A percentile compares a stretch with the other conserved stretches of the same genome.
phyloP scores from a whole-genome alignment of 768 basidiomycete genomes.

The Macrocybe gigantea region DNA sequence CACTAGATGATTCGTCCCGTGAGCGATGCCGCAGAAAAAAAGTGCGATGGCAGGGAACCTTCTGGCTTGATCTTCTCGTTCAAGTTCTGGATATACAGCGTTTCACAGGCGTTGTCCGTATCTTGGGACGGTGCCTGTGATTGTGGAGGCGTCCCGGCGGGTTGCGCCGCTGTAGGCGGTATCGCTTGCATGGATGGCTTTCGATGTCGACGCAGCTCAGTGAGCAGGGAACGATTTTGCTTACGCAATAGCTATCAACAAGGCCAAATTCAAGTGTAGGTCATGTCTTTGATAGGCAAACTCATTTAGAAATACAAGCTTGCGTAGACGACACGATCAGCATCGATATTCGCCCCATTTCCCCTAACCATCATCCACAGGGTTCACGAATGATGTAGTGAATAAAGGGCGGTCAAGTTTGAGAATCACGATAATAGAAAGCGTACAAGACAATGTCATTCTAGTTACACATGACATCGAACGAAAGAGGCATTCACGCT shows the following conservation, averaged over 20 bases:
- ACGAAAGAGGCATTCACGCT: slow-evolving; percentile 38
- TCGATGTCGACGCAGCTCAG: too few relatives aligned
- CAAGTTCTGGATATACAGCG: slow-evolving; percentile 92
- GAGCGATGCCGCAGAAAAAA: neutral
- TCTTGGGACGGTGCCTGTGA: too few relatives aligned
- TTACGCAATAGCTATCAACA: too few relatives aligned
- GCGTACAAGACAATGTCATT: neutral
- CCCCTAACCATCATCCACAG: slow-evolving; percentile 65
- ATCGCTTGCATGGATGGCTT: too few relatives aligned
- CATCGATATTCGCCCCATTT: slow-evolving; percentile 70
- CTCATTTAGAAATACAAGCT: too few relatives aligned
- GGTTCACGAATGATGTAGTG: slow-evolving; percentile 59
- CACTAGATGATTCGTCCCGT: slow-evolving; percentile 37
- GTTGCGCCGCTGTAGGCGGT: too few relatives aligned
- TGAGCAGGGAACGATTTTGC: too few relatives aligned
- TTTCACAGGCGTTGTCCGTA: slow-evolving; percentile 53
- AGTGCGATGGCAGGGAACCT: slow-evolving; percentile 30
- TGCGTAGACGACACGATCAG: neutral
- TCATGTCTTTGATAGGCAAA: too few relatives aligned
- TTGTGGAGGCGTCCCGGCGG: too few relatives aligned
- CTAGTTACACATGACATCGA: slow-evolving; percentile 9
- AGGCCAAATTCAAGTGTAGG: too few relatives aligned
- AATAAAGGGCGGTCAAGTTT: slow-evolving; percentile 55
- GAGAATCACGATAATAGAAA: slow-evolving; percentile 4
- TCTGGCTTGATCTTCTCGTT: slow-evolving; percentile 91